These are phyloP conservation scores for Annona squamosa DNA, from an alignment of 164 flowering plant genomes.

Conservation along the genomic window DNA sequence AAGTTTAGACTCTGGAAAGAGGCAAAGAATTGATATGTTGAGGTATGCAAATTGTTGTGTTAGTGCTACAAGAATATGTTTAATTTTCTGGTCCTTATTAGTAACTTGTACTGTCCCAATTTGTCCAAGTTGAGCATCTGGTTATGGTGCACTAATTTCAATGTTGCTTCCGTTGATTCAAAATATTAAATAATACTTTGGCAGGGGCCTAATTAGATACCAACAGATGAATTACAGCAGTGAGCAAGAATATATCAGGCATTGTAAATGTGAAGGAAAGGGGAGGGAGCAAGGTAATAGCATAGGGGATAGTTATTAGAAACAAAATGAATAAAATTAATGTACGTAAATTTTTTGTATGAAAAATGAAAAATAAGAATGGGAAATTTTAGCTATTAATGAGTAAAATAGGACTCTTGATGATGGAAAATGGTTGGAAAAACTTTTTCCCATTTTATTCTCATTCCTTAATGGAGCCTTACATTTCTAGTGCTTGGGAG, in stretches of 20 bases:
- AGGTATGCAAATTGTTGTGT: slow-evolving; percentile 35
- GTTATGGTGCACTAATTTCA: not conserved
- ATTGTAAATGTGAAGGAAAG: too few relatives aligned
- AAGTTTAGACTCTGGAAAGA: slow-evolving; percentile 75
- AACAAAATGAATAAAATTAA: too few relatives aligned
- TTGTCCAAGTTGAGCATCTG: not conserved
- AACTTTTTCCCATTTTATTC: too few relatives aligned
- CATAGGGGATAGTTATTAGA: too few relatives aligned
- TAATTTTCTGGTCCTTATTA: not conserved
- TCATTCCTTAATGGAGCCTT: too few relatives aligned
- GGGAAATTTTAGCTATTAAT: too few relatives aligned
- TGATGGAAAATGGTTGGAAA: too few relatives aligned
- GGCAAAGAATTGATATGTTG: slow-evolving; percentile 59
- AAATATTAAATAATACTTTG: not conserved
- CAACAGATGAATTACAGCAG: not conserved
- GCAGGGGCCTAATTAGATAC: not conserved
- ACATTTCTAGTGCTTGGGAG: not conserved
- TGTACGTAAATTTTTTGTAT: too few relatives aligned
- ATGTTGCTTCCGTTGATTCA: not conserved
- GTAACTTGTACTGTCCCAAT: not conserved
- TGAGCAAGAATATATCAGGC: not conserved
- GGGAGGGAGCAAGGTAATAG: too few relatives aligned
- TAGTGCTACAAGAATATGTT: not conserved
- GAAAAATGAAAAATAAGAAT: too few relatives aligned
- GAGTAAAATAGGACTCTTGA: too few relatives aligned